Evolutionary conservation across 2,329 filamentous ascomycete species (phyloP).

Genomic region (Beauveria sp.): DNA sequence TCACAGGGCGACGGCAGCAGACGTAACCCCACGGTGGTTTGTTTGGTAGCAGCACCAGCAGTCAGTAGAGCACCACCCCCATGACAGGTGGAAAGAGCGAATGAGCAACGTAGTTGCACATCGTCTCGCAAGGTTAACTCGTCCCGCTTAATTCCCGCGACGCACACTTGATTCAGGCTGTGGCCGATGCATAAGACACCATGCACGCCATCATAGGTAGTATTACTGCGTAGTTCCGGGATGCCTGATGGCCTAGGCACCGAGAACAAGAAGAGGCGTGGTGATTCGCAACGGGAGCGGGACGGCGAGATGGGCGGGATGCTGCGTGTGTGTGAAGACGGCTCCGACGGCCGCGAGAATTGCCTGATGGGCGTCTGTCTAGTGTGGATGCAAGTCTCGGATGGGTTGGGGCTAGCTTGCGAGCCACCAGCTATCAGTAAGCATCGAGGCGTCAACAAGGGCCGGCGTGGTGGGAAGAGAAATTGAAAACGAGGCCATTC

Average conservation of each 20-base stretch:
- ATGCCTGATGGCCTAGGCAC: too few relatives aligned
- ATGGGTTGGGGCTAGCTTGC: background rate
- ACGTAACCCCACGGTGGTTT: background rate
- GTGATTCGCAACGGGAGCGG: too few relatives aligned
- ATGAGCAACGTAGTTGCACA: background rate
- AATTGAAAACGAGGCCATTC: background rate
- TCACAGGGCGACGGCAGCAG: background rate
- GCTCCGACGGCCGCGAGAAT: background rate
- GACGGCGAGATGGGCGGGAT: background rate
- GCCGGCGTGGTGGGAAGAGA: background rate
- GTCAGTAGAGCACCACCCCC: background rate
- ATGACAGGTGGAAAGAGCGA: background rate
- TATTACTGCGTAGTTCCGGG: background rate
- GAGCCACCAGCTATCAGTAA: background rate
- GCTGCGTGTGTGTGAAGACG: background rate
- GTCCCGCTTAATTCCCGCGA: background rate
- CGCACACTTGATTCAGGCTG: background rate
- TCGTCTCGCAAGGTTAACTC: background rate
- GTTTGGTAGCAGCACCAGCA: background rate
- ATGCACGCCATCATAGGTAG: background rate
- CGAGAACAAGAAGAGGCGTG: too few relatives aligned
- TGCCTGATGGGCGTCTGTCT: background rate
- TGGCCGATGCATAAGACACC: background rate
- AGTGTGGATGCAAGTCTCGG: slow-evolving; percentile 1
- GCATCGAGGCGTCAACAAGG: background rate